phyloP scores from a whole-genome alignment of 78 protist species.

The Dictyostelium capitatum region DNA sequence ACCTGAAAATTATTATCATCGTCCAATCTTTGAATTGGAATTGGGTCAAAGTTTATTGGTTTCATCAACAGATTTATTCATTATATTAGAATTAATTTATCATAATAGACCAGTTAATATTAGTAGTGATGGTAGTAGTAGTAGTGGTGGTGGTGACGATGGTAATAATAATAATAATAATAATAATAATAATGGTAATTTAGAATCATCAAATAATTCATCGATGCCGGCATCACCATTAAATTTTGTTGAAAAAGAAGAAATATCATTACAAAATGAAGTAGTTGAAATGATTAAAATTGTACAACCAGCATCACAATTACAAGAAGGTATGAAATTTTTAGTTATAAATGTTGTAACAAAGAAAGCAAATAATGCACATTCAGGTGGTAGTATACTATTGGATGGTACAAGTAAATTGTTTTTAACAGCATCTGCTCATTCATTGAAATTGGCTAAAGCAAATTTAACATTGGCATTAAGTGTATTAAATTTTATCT shows the following conservation, averaged over 20 bases:
- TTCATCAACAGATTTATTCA: constrained; percentile 61
- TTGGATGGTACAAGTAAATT: neutral
- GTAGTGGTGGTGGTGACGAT: neutral
- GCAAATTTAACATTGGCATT: constrained; percentile 49
- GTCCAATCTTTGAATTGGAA: constrained; percentile 71
- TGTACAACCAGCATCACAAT: constrained; percentile 60
- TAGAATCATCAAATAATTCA: neutral
- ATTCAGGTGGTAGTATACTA: neutral
- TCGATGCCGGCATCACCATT: neutral
- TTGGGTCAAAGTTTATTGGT: constrained; percentile 69
- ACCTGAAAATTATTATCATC: constrained; percentile 52
- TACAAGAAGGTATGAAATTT: constrained; percentile 74
- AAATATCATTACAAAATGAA: constrained; percentile 26
- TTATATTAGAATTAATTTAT: constrained; percentile 52
- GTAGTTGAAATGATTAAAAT: constrained; percentile 65
- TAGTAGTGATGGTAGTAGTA: neutral
- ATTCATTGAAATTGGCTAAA: constrained; percentile 31
- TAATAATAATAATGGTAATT: neutral
- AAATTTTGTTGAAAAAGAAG: neutral
- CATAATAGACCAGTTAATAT: constrained; percentile 41
- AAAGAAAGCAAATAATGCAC: neutral
- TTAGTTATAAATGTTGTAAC: constrained; percentile 59
- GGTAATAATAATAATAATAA: neutral
- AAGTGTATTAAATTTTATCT: constrained; percentile 37
- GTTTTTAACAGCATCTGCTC: neutral